These are phyloP conservation scores for Vickermania spadyakhi DNA, from an alignment of 208 protist species.

Conservation along the genomic window DNA sequence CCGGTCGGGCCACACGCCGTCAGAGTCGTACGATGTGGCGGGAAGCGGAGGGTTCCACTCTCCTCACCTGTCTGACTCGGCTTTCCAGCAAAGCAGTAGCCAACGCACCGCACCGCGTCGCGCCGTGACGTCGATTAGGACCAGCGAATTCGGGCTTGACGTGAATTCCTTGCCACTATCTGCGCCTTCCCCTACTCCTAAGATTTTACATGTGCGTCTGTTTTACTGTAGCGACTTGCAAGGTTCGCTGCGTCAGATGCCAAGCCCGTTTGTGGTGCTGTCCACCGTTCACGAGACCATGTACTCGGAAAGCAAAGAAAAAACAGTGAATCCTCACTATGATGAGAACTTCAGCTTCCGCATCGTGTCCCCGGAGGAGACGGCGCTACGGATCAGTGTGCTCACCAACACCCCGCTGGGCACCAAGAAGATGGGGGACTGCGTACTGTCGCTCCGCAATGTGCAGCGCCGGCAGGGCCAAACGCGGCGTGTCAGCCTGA, in stretches of 20 bases:
- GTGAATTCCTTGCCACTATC: not conserved
- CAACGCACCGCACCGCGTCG: not conserved
- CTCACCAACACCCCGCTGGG: conserved; percentile 77
- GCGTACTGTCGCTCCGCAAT: conserved; percentile 66
- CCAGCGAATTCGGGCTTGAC: not conserved
- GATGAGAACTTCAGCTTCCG: conserved; percentile 59
- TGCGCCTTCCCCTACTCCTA: not conserved
- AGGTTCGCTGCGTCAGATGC: conserved; percentile 11
- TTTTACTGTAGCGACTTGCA: conserved; percentile 56
- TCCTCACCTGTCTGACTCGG: not conserved
- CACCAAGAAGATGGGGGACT: conserved; percentile 61
- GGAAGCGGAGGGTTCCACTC: not conserved
- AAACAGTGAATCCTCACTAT: conserved; percentile 47
- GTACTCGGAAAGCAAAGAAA: conserved; percentile 33
- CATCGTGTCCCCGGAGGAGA: conserved; percentile 35
- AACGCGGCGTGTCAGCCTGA: conserved; percentile 57
- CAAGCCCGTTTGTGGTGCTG: conserved; percentile 73
- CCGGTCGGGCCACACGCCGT: not conserved
- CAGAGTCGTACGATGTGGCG: not conserved
- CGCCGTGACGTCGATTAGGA: not conserved
- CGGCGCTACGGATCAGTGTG: conserved; percentile 56
- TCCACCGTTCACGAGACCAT: conserved; percentile 56
- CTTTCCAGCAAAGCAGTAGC: not conserved
- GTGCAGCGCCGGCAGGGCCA: conserved; percentile 41
- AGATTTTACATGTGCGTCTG: conserved; percentile 44